phyloP scores from a whole-genome alignment of 1,284 basidiomycete genomes.

The Lignosus rhinocerotis region DNA sequence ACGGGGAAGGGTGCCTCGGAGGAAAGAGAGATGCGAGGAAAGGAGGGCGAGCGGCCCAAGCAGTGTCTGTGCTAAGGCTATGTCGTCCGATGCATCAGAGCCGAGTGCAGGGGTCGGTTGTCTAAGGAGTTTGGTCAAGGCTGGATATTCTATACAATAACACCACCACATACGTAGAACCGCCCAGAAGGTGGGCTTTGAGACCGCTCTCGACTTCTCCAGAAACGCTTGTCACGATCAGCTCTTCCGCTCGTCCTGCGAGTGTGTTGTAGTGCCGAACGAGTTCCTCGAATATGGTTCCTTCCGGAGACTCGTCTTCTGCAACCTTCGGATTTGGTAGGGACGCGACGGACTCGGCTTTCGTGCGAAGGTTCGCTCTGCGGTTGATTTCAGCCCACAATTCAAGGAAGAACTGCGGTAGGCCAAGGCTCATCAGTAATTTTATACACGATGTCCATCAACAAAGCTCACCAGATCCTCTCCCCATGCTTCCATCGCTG shows the following conservation, averaged over 20 bases:
- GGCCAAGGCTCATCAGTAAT: background rate
- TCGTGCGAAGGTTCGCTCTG: slow-evolving; percentile 52
- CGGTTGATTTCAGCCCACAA: slow-evolving; percentile 78
- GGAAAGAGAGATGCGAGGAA: slow-evolving; percentile 68
- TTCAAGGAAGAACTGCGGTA: slow-evolving; percentile 81
- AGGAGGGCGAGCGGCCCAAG: slow-evolving; percentile 71
- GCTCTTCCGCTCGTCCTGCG: slow-evolving; percentile 76
- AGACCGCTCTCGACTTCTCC: slow-evolving; percentile 77
- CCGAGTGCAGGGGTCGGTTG: slow-evolving; percentile 23
- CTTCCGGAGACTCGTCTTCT: slow-evolving; percentile 44
- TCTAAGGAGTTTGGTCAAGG: slow-evolving; percentile 18
- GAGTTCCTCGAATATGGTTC: slow-evolving; percentile 77
- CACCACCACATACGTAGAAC: slow-evolving; percentile 19
- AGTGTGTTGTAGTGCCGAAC: slow-evolving; percentile 64
- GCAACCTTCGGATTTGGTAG: slow-evolving; percentile 48
- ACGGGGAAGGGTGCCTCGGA: slow-evolving; percentile 61
- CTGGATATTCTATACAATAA: background rate
- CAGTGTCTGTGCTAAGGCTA: slow-evolving; percentile 64
- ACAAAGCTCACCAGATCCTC: slow-evolving; percentile 73
- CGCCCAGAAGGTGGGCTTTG: slow-evolving; percentile 54
- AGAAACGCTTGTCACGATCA: slow-evolving; percentile 80
- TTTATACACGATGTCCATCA: background rate
- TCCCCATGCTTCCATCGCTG: slow-evolving; percentile 75
- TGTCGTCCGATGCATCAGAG: slow-evolving; percentile 37
- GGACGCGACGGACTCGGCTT: slow-evolving; percentile 47